Percentiles rank a stretch among this genome's conserved stretches.
Conservation (phyloP, 208 protist species). For the Entamoeba moshkovskii region DNA sequence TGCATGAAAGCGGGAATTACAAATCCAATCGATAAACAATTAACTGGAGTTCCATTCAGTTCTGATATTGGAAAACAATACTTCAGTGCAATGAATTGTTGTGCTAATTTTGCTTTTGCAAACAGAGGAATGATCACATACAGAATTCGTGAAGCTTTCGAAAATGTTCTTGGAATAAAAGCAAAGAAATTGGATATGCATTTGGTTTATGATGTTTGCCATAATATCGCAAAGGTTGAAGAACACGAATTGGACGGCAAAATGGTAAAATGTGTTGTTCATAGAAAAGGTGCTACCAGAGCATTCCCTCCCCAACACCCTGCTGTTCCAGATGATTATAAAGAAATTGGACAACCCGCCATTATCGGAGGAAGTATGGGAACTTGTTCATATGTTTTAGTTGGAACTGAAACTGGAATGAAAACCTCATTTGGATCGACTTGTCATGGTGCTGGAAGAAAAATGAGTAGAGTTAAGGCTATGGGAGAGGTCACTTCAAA, state of each 20-base stretch:
- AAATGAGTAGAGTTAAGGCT: slow-evolving; percentile 39
- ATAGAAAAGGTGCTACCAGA: slow-evolving; percentile 65
- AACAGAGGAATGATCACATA: slow-evolving; percentile 61
- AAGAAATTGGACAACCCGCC: slow-evolving; percentile 60
- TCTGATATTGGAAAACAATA: slow-evolving; percentile 54
- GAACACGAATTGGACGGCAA: slow-evolving; percentile 55
- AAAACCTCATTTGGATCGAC: not conserved
- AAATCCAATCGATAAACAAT: slow-evolving; percentile 47
- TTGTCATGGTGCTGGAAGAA: slow-evolving; percentile 64
- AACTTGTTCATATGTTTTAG: slow-evolving; percentile 59
- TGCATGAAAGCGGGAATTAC: slow-evolving; percentile 54
- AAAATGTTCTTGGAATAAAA: slow-evolving; percentile 35
- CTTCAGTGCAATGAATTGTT: slow-evolving; percentile 50
- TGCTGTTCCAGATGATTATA: slow-evolving; percentile 58
- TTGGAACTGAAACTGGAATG: slow-evolving; percentile 52
- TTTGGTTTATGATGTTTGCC: slow-evolving; percentile 65
- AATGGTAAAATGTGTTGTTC: slow-evolving; percentile 50
- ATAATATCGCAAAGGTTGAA: slow-evolving; percentile 69
- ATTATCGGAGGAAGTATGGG: slow-evolving; percentile 70
- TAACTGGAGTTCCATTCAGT: slow-evolving; percentile 55
- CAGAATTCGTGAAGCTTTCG: slow-evolving; percentile 45
- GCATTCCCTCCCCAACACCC: slow-evolving; percentile 63
- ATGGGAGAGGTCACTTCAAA: slow-evolving; percentile 17
- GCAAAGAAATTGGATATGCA: slow-evolving; percentile 57
- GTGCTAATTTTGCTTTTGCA: slow-evolving; percentile 64